phyloP scores from a whole-genome alignment of 257 asterid species.

The Solanum etuberosum region DNA sequence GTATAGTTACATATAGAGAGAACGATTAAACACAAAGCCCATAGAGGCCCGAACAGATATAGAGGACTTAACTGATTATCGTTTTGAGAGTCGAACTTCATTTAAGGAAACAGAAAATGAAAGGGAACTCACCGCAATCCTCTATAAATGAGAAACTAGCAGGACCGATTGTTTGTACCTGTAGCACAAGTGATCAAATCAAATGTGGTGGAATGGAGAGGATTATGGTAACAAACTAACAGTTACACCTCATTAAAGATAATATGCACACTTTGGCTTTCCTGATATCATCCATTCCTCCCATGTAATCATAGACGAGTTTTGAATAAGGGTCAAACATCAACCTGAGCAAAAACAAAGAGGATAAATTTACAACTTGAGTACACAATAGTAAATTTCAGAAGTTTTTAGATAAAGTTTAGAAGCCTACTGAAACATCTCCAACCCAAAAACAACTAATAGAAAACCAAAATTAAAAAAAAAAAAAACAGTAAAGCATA shows the following conservation, averaged over 20 bases:
- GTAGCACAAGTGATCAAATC: neutral
- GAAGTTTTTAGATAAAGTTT: neutral
- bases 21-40: neutral
- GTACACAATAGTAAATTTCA: neutral
- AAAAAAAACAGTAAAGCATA: neutral
- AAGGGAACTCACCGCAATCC: constrained; percentile 19
- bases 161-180: constrained; percentile 15
- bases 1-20: neutral
- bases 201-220: neutral
- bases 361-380: neutral
- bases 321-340: constrained; percentile 25
- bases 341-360: constrained; percentile 11
- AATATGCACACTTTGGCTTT: constrained; percentile 22
- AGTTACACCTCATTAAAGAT: neutral
- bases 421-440: neutral
- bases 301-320: constrained; percentile 17
- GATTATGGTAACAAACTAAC: neutral
- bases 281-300: constrained; percentile 26
- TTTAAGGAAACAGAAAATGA: neutral
- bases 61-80: neutral
- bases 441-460: neutral
- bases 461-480: neutral
- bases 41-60: neutral
- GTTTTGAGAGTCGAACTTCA: neutral
- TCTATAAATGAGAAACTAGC: constrained; percentile 16